phyloP scores from a whole-genome alignment of 1,139 yeast species.

The Arxiozyma bovina region DNA sequence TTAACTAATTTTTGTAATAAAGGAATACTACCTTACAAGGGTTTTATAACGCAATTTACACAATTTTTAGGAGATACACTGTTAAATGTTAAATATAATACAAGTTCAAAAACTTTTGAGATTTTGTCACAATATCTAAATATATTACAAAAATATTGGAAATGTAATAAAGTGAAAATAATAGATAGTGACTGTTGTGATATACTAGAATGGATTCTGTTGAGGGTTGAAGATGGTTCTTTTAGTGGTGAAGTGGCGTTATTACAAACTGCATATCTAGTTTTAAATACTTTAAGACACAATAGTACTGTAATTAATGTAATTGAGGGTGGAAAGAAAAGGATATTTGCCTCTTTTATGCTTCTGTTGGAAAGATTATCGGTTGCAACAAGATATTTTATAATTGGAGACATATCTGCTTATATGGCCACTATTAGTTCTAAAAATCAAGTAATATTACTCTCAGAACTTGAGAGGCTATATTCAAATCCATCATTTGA shows the following conservation, averaged over 20 bases:
- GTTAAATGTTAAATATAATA: conserved; percentile 17
- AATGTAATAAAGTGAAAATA: conserved; percentile 3
- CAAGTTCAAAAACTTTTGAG: conserved; percentile 16
- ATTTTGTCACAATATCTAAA: conserved; percentile 16
- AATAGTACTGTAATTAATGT: conserved; percentile 14
- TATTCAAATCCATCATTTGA: conserved; percentile 9
- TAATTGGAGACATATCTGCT: conserved; percentile 9
- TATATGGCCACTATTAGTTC: conserved; percentile 21
- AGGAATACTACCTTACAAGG: background rate
- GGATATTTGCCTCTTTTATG: conserved; percentile 19
- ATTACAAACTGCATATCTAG: conserved; percentile 10
- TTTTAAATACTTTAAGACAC: conserved; percentile 15
- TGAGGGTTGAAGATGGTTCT: conserved; percentile 17
- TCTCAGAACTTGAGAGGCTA: conserved; percentile 18
- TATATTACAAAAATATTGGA: conserved; percentile 16
- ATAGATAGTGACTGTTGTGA: conserved; percentile 24
- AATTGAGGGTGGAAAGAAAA: conserved; percentile 23
- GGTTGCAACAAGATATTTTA: conserved; percentile 4
- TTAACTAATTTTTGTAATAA: background rate
- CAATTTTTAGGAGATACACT: conserved; percentile 20
- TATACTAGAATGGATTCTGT: conserved; percentile 25
- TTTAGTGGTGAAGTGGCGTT: conserved; percentile 18
- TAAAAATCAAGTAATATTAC: conserved; percentile 24
- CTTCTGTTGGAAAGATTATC: conserved; percentile 16
- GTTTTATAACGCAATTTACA: conserved; percentile 14